Evolutionary conservation across 2,329 filamentous ascomycete species (phyloP), one percentile per base, ranked within the genome.

Genomic region (Claviceps sp.): DNA sequence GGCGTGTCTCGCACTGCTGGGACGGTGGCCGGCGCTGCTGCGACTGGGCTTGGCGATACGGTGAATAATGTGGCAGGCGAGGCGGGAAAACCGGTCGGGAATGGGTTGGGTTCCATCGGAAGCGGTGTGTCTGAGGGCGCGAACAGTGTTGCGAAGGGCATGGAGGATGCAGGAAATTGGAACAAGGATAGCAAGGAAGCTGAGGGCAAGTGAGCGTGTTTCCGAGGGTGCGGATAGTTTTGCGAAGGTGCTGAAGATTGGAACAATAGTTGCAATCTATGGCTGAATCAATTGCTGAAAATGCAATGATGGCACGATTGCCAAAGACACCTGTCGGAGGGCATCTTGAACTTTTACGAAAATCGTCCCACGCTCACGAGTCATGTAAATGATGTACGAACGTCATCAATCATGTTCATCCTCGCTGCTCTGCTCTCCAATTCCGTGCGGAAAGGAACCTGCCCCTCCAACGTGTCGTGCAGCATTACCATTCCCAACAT

Each of bases 141-240:
- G 40, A 67, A 68, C 44, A 67, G 64, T 47, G 68, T 80, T 2
- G 72, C 73, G 14, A 72, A 76, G 64, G 77, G 78, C 0, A 72
- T 77, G 6, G 77, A 81, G 65, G 68, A 79, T 59, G 78, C 78
- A 11, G 78, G 79, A 3, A 65, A 80, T 61, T 79, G 77, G 76
- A 76, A 75, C 66, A 70, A 65, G 54, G 30, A 11, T 11, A 30
- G 30, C 30, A 30, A 30, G 30, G 8, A 30, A 11, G 30, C 30
- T 30, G 4, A 30, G 30, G 30, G 18, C 26, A 14, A 11, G 18
- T 18, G 38, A 42, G 11, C 3, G 26, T 42, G 37, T 24, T 16
- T 5, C 5, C 22, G 30, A 30, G 30, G 30, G 30, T 30, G 30
- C 8, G 30, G 9, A 11, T 44, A 67, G 64, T 47, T 68, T 80